phyloP scores from a whole-genome alignment of 2,329 filamentous ascomycete genomes.

The Fusarium pseudograminearum region DNA sequence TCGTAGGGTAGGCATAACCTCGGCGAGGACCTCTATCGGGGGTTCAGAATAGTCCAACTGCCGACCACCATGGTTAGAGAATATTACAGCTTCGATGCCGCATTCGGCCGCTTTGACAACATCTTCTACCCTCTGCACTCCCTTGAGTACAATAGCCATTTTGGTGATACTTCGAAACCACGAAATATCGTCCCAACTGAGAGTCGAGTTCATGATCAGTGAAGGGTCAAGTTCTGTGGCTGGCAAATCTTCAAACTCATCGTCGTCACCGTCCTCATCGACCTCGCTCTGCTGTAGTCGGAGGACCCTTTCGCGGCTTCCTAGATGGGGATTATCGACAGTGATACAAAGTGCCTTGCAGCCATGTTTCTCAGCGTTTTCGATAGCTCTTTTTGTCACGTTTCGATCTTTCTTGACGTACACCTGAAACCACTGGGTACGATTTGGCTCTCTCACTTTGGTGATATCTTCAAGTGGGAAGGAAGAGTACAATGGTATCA shows the following conservation, averaged over 20 bases:
- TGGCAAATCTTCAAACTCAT: slow-evolving; percentile 20
- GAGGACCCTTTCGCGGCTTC: slow-evolving; percentile 26
- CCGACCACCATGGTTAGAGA: slow-evolving; percentile 94
- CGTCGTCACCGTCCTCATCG: not conserved
- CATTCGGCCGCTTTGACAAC: slow-evolving; percentile 83
- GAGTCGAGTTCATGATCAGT: slow-evolving; percentile 69
- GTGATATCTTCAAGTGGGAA: slow-evolving; percentile 2
- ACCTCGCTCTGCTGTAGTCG: slow-evolving; percentile 1
- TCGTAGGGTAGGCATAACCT: slow-evolving; percentile 87
- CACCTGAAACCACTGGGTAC: slow-evolving; percentile 26
- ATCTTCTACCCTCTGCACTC: slow-evolving; percentile 94
- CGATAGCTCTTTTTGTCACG: slow-evolving; percentile 7
- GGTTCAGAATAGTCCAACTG: slow-evolving; percentile 93
- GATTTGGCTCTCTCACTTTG: not conserved
- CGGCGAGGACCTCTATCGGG: slow-evolving; percentile 86
- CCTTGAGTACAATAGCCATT: slow-evolving; percentile 95
- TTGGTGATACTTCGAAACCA: slow-evolving; percentile 91
- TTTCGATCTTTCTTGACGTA: slow-evolving; percentile 29
- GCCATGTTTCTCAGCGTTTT: slow-evolving; percentile 15
- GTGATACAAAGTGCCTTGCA: slow-evolving; percentile 31
- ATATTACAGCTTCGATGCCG: slow-evolving; percentile 86
- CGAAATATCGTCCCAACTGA: slow-evolving; percentile 91
- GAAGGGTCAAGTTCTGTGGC: slow-evolving; percentile 32
- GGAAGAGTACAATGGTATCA: slow-evolving; percentile 32
- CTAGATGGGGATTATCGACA: slow-evolving; percentile 25